Percentiles rank a stretch among this genome's conserved stretches.
Evolutionary conservation across 169 alveolate genomes (phyloP).

Genomic region (Cryptosporidium muris): DNA sequence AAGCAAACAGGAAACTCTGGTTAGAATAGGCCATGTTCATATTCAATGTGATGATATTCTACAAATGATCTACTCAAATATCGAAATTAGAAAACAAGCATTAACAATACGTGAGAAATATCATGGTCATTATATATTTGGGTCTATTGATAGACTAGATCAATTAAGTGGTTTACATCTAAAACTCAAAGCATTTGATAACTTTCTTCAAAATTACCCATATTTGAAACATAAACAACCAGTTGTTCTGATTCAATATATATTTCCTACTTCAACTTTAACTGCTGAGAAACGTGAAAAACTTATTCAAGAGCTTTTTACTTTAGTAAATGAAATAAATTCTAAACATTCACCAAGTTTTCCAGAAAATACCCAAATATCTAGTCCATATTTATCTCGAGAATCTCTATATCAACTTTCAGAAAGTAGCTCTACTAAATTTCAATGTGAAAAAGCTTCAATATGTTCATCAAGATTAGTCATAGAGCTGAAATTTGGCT

Average conservation of each 20-base stretch:
- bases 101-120: conserved; percentile 12
- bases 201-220: conserved; percentile 76
- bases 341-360: conserved; percentile 4
- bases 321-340: conserved; percentile 27
- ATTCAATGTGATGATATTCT: conserved; percentile 62
- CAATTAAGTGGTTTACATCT: conserved; percentile 79
- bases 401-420: no score
- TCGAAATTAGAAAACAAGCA: conserved; percentile 21
- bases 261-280: conserved; percentile 76
- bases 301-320: conserved; percentile 21
- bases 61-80: conserved; percentile 6
- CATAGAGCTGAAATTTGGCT: conserved; percentile 32
- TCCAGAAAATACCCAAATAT: neutral
- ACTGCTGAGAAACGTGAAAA: conserved; percentile 40
- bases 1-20: conserved; percentile 38
- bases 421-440: no score
- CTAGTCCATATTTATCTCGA: neutral
- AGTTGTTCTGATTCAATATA: conserved; percentile 78
- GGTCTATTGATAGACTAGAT: conserved; percentile 75
- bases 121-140: conserved; percentile 13
- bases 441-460: no score
- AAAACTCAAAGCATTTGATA: conserved; percentile 77
- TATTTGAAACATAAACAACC: conserved; percentile 71
- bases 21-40: conserved; percentile 61
- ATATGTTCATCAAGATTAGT: neutral